Percentiles rank a stretch among this genome's conserved stretches.
These are phyloP conservation scores for Malbranchea cinnamomea DNA, from an alignment of 2,329 filamentous ascomycete species.

Conservation along the genomic window DNA sequence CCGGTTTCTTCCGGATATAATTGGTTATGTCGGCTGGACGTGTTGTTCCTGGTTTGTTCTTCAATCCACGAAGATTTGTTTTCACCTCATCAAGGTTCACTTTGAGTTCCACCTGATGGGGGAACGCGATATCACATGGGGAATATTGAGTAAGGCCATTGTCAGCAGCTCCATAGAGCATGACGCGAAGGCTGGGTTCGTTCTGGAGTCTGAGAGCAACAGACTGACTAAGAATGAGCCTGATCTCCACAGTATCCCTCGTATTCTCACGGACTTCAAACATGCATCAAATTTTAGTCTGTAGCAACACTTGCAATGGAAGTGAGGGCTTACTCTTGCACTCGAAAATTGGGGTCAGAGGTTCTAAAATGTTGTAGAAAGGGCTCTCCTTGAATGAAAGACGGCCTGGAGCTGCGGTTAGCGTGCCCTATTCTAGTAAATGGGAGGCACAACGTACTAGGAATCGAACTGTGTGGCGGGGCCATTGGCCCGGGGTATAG, in stretches of 20 bases:
- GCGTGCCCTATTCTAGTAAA: too few relatives aligned
- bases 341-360: conserved; percentile 48
- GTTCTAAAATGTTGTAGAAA: conserved; percentile 59
- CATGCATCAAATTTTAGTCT: conserved; percentile 11
- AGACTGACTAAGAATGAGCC: conserved; percentile 42
- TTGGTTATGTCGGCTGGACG: conserved; percentile 82
- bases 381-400: conserved; percentile 61
- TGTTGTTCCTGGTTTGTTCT: conserved; percentile 92
- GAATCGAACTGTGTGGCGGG: conserved; percentile 16
- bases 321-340: conserved; percentile 51
- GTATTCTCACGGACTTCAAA: conserved; percentile 43
- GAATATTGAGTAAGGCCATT: conserved; percentile 41
- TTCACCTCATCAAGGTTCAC: conserved; percentile 80
- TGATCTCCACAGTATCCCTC: conserved; percentile 42
- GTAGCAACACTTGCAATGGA: conserved; percentile 11
- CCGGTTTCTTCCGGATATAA: conserved; percentile 49
- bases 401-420: conserved; percentile 27
- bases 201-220: conserved; percentile 40
- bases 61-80: conserved; percentile 83
- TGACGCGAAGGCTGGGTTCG: conserved; percentile 52
- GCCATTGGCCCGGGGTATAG: conserved; percentile 17
- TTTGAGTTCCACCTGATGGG: conserved; percentile 82
- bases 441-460: conserved; percentile 13
- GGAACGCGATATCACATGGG: conserved; percentile 63
- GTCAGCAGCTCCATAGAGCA: conserved; percentile 70